These are phyloP conservation scores for Draba incana DNA, from an alignment of 345 rosid genomes.

Conservation along the genomic window DNA sequence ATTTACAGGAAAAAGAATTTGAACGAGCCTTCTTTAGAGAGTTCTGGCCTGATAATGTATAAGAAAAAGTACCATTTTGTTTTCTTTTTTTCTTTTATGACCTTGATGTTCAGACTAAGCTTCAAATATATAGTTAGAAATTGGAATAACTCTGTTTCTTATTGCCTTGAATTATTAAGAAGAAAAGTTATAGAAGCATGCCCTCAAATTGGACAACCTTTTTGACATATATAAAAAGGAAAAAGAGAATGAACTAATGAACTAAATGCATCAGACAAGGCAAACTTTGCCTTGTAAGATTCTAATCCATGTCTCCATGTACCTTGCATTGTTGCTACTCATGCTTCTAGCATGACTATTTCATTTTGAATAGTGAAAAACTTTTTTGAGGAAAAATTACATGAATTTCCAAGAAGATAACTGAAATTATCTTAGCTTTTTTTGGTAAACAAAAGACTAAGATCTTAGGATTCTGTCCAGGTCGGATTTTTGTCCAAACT, in stretches of 20 bases:
- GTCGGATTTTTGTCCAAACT: too few relatives aligned
- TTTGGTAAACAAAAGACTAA: too few relatives aligned
- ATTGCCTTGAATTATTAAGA: neutral
- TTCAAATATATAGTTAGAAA: neutral
- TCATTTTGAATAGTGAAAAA: neutral
- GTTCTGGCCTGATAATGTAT: slow-evolving; percentile 97
- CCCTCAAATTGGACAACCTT: neutral
- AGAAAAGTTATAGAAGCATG: neutral
- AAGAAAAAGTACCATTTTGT: slow-evolving; percentile 18
- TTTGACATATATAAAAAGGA: neutral
- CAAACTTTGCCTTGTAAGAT: slow-evolving; percentile 17
- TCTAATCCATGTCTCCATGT: slow-evolving; percentile 17
- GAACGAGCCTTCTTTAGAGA: slow-evolving; percentile 78
- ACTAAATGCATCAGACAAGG: neutral
- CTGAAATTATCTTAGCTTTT: neutral
- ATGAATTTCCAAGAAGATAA: neutral
- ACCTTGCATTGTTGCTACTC: slow-evolving; percentile 23
- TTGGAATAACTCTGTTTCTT: neutral
- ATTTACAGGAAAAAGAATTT: slow-evolving; percentile 69
- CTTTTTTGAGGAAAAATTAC: neutral
- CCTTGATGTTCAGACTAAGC: neutral
- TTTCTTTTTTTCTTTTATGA: neutral
- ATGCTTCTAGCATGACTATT: slow-evolving; percentile 29
- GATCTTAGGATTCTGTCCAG: too few relatives aligned
- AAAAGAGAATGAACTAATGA: neutral